Evolutionary conservation across 1,139 yeast species (phyloP).

Genomic region (Schwanniomyces etchellsii): DNA sequence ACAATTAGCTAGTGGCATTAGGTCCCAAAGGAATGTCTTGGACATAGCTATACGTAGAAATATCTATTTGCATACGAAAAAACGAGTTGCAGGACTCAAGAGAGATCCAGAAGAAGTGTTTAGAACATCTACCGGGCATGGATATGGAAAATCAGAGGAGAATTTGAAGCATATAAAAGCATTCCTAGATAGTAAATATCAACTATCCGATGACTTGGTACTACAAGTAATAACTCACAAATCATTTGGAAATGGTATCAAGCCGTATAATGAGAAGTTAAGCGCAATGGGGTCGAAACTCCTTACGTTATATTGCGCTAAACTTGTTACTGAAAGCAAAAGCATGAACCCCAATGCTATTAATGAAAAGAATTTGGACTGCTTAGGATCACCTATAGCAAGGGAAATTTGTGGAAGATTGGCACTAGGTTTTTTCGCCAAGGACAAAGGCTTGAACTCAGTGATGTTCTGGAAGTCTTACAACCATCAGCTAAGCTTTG

Average conservation of each 20-base stretch:
- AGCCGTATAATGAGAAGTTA: slow-evolving; percentile 84
- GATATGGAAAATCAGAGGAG: slow-evolving; percentile 49
- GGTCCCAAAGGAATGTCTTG: not conserved
- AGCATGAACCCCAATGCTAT: slow-evolving; percentile 31
- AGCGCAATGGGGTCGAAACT: slow-evolving; percentile 74
- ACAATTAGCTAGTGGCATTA: not conserved
- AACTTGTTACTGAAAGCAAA: slow-evolving; percentile 38
- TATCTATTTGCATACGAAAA: slow-evolving; percentile 47
- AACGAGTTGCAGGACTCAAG: slow-evolving; percentile 66
- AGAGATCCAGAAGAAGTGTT: slow-evolving; percentile 67
- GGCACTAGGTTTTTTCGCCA: slow-evolving; percentile 50
- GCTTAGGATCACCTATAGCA: slow-evolving; percentile 52
- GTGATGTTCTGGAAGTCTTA: slow-evolving; percentile 71
- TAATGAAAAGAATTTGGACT: slow-evolving; percentile 57
- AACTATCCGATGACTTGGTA: slow-evolving; percentile 49
- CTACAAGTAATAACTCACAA: slow-evolving; percentile 86
- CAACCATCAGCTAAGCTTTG: slow-evolving; percentile 48
- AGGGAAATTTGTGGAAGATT: slow-evolving; percentile 46
- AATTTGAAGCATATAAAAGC: slow-evolving; percentile 44
- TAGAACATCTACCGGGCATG: slow-evolving; percentile 52
- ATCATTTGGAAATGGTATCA: slow-evolving; percentile 85
- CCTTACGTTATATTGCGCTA: slow-evolving; percentile 54
- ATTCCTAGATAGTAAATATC: slow-evolving; percentile 39
- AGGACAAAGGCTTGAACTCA: slow-evolving; percentile 40
- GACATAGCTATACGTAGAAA: slow-evolving; percentile 10